Evolutionary conservation across 2,329 filamentous ascomycete genomes (phyloP).

Genomic region (Aphanoascus verrucosus): DNA sequence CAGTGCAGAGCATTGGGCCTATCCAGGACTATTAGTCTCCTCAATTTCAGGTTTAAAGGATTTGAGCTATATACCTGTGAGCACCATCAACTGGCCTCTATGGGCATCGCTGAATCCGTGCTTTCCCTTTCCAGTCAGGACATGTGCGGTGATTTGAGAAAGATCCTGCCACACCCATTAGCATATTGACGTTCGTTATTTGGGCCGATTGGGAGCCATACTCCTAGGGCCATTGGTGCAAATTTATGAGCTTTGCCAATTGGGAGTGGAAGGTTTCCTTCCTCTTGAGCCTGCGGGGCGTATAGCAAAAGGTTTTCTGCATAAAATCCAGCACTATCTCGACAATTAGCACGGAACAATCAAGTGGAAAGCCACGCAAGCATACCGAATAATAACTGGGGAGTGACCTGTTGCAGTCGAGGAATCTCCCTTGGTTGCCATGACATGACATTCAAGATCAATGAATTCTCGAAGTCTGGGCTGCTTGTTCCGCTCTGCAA

Average conservation of each 20-base stretch:
- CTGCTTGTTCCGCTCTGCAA: constrained; percentile 41
- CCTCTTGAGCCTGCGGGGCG: constrained; percentile 36
- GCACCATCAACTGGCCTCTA: constrained; percentile 43
- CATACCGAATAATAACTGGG: constrained; percentile 39
- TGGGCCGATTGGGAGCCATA: constrained; percentile 19
- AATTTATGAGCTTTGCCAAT: constrained; percentile 42
- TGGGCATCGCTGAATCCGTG: constrained; percentile 43
- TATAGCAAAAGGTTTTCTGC: constrained; percentile 44
- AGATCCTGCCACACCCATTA: constrained; percentile 32
- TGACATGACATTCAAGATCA: constrained; percentile 38
- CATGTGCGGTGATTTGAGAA: constrained; percentile 40
- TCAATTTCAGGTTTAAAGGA: neutral
- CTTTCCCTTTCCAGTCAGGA: constrained; percentile 39
- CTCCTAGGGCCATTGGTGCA: constrained; percentile 40
- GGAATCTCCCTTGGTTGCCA: constrained; percentile 38
- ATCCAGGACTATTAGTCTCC: neutral
- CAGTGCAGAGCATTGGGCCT: constrained; percentile 40
- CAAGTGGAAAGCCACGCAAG: neutral
- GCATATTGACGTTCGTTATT: neutral
- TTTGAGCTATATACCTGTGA: constrained; percentile 33
- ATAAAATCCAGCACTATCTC: constrained; percentile 40
- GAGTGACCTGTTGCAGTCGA: constrained; percentile 33
- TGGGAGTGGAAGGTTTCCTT: constrained; percentile 39
- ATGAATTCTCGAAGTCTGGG: constrained; percentile 43
- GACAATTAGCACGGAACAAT: neutral